phyloP scores from a whole-genome alignment of 2,329 filamentous ascomycete genomes.

The Epichloe brachyelytri region DNA sequence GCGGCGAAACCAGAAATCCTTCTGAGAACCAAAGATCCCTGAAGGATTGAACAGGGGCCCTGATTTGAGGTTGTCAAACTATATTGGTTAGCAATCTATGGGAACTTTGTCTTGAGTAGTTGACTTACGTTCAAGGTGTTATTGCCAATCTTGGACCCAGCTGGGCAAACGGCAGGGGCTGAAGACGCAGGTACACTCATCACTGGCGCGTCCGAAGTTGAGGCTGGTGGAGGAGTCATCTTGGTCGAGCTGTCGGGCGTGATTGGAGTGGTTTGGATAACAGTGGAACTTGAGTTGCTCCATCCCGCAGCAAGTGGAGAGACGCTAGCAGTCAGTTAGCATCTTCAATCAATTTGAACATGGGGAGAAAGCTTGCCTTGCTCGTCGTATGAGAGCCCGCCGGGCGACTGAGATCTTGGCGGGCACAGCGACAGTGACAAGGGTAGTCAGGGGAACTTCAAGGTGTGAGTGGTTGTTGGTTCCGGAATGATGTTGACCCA shows the following conservation, averaged over 20 bases:
- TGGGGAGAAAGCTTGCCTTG: constrained; percentile 15
- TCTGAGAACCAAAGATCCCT: constrained; percentile 29
- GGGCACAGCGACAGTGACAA: constrained; percentile 20
- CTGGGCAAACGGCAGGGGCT: constrained; percentile 14
- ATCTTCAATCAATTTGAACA: not conserved
- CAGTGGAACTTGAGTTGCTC: constrained; percentile 18
- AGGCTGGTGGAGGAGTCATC: not conserved
- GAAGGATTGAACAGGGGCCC: constrained; percentile 28
- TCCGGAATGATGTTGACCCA: constrained; percentile 27
- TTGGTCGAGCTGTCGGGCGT: not conserved
- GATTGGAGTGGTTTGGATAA: not conserved
- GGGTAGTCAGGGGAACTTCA: constrained; percentile 26
- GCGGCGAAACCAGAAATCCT: constrained; percentile 26
- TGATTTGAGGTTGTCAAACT: constrained; percentile 25
- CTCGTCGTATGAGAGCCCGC: constrained; percentile 17
- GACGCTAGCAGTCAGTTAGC: constrained; percentile 9
- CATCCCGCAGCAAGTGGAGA: constrained; percentile 10
- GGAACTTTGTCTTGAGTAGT: not conserved
- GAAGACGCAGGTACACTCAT: constrained; percentile 4
- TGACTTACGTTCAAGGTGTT: constrained; percentile 24
- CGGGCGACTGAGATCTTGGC: constrained; percentile 7
- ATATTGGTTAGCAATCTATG: constrained; percentile 7
- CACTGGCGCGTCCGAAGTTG: not conserved
- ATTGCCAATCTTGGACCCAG: constrained; percentile 23
- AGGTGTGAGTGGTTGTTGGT: constrained; percentile 26